Evolutionary conservation across 129 eudicot species (phyloP).

Genomic region (Silybum marianum): DNA sequence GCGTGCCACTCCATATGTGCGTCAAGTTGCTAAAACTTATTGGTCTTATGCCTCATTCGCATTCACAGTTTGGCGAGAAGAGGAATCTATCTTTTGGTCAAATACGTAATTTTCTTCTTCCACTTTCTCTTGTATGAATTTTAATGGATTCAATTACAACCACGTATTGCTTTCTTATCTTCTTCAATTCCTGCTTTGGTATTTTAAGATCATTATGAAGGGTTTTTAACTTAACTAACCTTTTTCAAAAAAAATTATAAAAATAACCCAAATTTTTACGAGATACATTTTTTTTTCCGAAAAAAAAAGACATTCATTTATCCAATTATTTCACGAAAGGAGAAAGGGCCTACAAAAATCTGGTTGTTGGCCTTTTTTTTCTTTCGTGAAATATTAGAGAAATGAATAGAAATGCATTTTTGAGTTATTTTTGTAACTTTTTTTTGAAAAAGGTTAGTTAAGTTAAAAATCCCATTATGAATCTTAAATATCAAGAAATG

Average conservation of each 20-base stretch:
- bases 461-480: background rate
- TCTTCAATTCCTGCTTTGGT: background rate
- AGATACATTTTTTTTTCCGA: no score
- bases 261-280: no score
- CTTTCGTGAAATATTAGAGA: no score
- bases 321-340: no score
- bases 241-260: no score
- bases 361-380: no score
- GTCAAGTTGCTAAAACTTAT: slow-evolving; percentile 69
- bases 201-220: background rate
- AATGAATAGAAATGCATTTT: no score
- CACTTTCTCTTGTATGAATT: background rate
- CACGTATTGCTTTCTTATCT: background rate
- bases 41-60: slow-evolving; percentile 82
- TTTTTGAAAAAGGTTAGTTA: no score
- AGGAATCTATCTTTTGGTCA: slow-evolving; percentile 87
- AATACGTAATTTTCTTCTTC: slow-evolving; percentile 53
- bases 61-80: slow-evolving; percentile 75
- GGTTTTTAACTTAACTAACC: no score
- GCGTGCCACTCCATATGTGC: slow-evolving; percentile 91
- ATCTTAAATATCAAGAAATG: background rate
- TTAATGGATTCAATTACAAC: background rate
- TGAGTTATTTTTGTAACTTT: no score
- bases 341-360: no score
- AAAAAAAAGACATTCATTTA: no score